phyloP scores from a whole-genome alignment of 352 stramenopile genomes.

The Phytophthora pini region DNA sequence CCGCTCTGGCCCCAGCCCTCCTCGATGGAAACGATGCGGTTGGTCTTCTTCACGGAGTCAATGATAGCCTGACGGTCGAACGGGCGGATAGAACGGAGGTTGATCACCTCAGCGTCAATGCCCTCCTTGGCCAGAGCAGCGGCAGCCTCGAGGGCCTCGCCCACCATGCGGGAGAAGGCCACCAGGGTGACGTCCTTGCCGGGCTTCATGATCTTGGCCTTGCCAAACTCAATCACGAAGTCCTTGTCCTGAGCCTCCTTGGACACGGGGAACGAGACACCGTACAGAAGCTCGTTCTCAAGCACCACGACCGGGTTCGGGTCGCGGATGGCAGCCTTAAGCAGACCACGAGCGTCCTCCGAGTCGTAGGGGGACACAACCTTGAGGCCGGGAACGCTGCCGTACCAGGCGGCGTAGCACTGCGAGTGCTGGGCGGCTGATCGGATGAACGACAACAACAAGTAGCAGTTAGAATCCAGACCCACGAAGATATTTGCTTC shows the following conservation, averaged over 20 bases:
- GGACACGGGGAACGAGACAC: conserved; percentile 96
- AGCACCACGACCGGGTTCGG: conserved; percentile 99
- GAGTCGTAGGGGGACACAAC: conserved; percentile 97
- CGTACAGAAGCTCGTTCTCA: conserved; percentile 99
- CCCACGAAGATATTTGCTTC: background rate
- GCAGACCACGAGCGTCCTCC: conserved; percentile 98
- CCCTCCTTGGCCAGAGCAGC: conserved; percentile 94
- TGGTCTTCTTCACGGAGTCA: conserved; percentile 98
- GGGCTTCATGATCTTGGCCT: conserved; percentile 98
- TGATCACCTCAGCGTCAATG: conserved; percentile 97
- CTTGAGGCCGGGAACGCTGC: conserved; percentile 97
- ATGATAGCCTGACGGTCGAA: conserved; percentile 98
- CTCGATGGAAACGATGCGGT: conserved; percentile 97
- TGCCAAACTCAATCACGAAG: conserved; percentile 98
- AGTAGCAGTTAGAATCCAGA: conserved; percentile 4
- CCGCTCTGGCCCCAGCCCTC: conserved; percentile 97
- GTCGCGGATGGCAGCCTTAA: conserved; percentile 99
- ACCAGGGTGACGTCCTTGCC: conserved; percentile 99
- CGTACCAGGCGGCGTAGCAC: conserved; percentile 99
- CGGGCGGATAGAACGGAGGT: conserved; percentile 94
- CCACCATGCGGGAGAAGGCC: conserved; percentile 97
- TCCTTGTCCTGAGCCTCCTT: conserved; percentile 98
- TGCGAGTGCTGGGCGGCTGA: conserved; percentile 98
- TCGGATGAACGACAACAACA: conserved; percentile 1
- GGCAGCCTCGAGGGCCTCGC: conserved; percentile 96